Evolutionary conservation across 176 grass and related monocot genomes (phyloP), one percentile per base, ranked within the genome.

Genomic region (Bothriochloa decipiens): DNA sequence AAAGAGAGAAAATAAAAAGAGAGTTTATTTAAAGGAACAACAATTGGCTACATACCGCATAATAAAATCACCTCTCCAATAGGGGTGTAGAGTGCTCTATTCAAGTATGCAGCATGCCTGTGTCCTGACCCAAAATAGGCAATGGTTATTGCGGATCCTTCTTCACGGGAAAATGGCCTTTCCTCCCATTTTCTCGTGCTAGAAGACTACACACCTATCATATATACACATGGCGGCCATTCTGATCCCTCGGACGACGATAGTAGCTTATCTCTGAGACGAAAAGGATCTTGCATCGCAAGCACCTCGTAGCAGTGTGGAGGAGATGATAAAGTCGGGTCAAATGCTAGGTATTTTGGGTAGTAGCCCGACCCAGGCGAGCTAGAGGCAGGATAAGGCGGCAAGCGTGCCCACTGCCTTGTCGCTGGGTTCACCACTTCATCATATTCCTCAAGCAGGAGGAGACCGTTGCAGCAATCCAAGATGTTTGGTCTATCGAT

Each of bases 251-350:
- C 8, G 5, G 1, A 5, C n/a, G 0, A 13, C 29, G 29, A 2
- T 32, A 32, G 29, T 4, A 12, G 1, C 3, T 14, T 47, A 47
- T 47, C 3, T 2, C 41, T 42, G 41, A 42, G 9, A 42, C 8
- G 9, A 5, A 29, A 14, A 69, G 35, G n/a, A 8, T 2, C 3
- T 11, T 11, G 62, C 16, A 79, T 28, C 1, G 43, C 12, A 3
- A 82, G 11, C 11, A 82, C 68, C 68, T 82, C 52, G 3, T 63
- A 73, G 37, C 46, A 16, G 46, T 49, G 46, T 49, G 46, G 46
- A 49, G 46, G 81, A 0, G 17, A 73, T 0, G 17, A 82, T 39
- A 16, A 0, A 9, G 8, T 22, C 0, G 65, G 66, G 66, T 69
- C 66, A 33, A 80, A 80, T 6, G 17, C 78, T 1, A 68, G 78